Percentiles rank a stretch among this genome's conserved stretches.
Evolutionary conservation across 208 protist genomes (phyloP).

Genomic region (Acanthamoeba castellanii): DNA sequence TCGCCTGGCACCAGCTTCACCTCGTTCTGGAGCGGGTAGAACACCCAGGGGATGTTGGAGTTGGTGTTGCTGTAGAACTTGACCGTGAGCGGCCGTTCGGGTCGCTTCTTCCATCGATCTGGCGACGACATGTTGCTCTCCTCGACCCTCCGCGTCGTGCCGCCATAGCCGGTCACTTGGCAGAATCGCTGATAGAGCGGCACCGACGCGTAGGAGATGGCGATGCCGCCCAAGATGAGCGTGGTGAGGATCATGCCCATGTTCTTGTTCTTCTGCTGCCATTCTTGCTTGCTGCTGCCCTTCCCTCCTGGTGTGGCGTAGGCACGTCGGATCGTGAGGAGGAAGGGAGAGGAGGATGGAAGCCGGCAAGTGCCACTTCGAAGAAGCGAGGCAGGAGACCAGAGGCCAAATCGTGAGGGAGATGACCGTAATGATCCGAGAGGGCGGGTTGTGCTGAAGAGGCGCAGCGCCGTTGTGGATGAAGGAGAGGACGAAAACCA

Average conservation of each 20-base stretch:
- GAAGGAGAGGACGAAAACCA: too few species aligned
- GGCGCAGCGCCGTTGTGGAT: not conserved
- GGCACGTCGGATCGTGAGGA: not conserved
- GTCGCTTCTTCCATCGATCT: slow-evolving; percentile 4
- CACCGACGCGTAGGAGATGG: slow-evolving; percentile 86
- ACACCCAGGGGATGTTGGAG: slow-evolving; percentile 79
- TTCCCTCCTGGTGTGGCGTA: not conserved
- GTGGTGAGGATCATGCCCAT: slow-evolving; percentile 6
- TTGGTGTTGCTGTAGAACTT: slow-evolving; percentile 59
- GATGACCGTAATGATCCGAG: too few species aligned
- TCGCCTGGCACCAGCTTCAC: slow-evolving; percentile 85
- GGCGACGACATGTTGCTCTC: slow-evolving; percentile 7
- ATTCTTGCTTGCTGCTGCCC: not conserved
- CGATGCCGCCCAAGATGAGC: slow-evolving; percentile 78
- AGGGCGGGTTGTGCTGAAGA: too few species aligned
- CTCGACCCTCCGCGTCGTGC: slow-evolving; percentile 73
- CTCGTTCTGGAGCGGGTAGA: slow-evolving; percentile 79
- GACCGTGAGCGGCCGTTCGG: not conserved
- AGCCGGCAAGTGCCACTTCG: too few species aligned
- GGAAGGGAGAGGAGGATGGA: not conserved
- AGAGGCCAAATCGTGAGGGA: not conserved
- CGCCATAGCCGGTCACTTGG: slow-evolving; percentile 84
- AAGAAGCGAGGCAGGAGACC: not conserved
- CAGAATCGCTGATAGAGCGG: slow-evolving; percentile 88
- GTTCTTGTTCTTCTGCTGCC: slow-evolving; percentile 71